Evolutionary conservation across 2,329 filamentous ascomycete genomes (phyloP).

Genomic region (Fusarium sp.): DNA sequence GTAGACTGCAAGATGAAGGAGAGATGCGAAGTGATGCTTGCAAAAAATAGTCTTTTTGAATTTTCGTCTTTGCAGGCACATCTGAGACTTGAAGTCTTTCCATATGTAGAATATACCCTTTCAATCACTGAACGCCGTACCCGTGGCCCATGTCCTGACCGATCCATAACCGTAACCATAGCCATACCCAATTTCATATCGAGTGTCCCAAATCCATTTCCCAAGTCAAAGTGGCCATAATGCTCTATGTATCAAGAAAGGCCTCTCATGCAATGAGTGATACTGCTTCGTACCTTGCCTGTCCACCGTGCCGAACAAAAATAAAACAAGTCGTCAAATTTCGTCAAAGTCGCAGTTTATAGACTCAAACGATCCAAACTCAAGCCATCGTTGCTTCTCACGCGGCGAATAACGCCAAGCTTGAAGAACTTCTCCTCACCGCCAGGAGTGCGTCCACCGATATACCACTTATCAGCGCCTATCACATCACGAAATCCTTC

Average conservation of each 20-base stretch:
- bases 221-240: conserved; percentile 10
- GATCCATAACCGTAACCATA: conserved; percentile 7
- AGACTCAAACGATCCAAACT: conserved; percentile 81
- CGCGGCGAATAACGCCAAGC: conserved; percentile 77
- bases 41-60: conserved; percentile 38
- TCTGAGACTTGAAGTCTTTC: conserved; percentile 11
- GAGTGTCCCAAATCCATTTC: conserved; percentile 5
- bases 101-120: conserved; percentile 20
- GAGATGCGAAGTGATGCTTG: neutral
- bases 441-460: conserved; percentile 77
- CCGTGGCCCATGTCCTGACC: conserved; percentile 18
- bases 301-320: neutral
- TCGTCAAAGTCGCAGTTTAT: conserved; percentile 55
- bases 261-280: conserved; percentile 18
- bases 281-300: conserved; percentile 1
- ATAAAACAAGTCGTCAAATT: neutral
- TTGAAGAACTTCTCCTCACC: conserved; percentile 88
- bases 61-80: conserved; percentile 29
- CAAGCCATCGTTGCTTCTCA: conserved; percentile 78
- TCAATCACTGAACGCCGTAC: conserved; percentile 33
- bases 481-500: conserved; percentile 80
- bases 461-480: conserved; percentile 83
- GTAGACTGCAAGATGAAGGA: conserved; percentile 54
- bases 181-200: conserved; percentile 27
- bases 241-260: conserved; percentile 27